phyloP scores from a whole-genome alignment of 1,284 basidiomycete genomes.

The Sporisorium scitamineum region DNA sequence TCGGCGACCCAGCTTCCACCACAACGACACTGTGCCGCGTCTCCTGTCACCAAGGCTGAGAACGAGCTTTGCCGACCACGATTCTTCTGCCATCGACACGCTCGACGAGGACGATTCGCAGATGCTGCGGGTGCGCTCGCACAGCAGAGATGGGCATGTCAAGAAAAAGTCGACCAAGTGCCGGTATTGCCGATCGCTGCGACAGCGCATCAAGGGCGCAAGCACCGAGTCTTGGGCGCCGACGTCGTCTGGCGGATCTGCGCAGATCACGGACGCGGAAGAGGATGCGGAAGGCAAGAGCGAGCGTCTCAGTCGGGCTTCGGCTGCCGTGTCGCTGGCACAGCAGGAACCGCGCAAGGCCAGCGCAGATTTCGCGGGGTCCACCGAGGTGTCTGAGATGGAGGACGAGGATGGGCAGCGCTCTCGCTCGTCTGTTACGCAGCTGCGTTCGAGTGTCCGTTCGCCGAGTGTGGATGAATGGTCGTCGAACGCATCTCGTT shows the following conservation, averaged over 20 bases:
- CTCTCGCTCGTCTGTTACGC: constrained; percentile 20
- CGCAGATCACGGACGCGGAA: constrained; percentile 45
- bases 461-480: constrained; percentile 41
- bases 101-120: constrained; percentile 34
- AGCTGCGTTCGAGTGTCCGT: constrained; percentile 38
- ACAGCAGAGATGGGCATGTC: constrained; percentile 41
- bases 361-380: constrained; percentile 9
- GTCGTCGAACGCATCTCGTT: constrained; percentile 20
- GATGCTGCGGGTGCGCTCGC: constrained; percentile 29
- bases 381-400: constrained; percentile 33
- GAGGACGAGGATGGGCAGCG: constrained; percentile 30
- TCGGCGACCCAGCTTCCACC: constrained; percentile 43
- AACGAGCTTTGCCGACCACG: constrained; percentile 17
- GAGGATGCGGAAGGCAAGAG: constrained; percentile 14
- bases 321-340: constrained; percentile 1
- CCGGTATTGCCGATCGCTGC: constrained; percentile 40
- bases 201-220: constrained; percentile 29
- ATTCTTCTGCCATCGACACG: constrained; percentile 10
- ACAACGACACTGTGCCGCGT: constrained; percentile 12
- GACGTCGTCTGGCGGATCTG: constrained; percentile 36
- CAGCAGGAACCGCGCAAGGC: background rate
- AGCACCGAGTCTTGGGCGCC: constrained; percentile 26
- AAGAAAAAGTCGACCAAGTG: constrained; percentile 55
- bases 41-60: constrained; percentile 19
- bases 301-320: background rate